Evolutionary conservation across 495 filamentous ascomycete species (phyloP).

Genomic region (Alectoria sarmentosa): DNA sequence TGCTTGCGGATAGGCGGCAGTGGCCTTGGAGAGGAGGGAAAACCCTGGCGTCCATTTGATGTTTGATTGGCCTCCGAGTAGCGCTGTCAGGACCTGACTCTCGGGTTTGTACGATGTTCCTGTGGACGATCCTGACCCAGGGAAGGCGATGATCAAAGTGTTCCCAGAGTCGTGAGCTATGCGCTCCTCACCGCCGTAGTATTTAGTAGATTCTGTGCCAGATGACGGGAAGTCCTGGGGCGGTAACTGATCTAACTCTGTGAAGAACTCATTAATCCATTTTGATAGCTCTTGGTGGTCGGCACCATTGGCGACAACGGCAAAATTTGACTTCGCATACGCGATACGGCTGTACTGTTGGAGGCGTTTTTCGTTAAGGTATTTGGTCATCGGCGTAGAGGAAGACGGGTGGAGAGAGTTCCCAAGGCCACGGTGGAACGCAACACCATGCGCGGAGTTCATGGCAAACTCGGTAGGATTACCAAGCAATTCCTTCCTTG

Average conservation of each 20-base stretch:
- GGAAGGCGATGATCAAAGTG: constrained; percentile 82
- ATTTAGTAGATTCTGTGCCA: constrained; percentile 56
- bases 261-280: constrained; percentile 92
- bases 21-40: constrained; percentile 75
- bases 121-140: constrained; percentile 70
- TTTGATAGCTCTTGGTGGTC: constrained; percentile 68
- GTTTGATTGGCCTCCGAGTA: constrained; percentile 81
- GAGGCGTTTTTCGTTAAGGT: constrained; percentile 65
- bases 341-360: constrained; percentile 64
- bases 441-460: constrained; percentile 77
- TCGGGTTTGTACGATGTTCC: constrained; percentile 73
- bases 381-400: constrained; percentile 62
- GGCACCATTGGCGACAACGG: constrained; percentile 82
- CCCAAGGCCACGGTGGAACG: constrained; percentile 93
- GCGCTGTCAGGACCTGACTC: constrained; percentile 75
- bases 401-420: constrained; percentile 61
- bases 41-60: constrained; percentile 97
- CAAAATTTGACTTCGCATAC: constrained; percentile 83
- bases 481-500: constrained; percentile 59
- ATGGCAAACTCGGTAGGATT: constrained; percentile 66
- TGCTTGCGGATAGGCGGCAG: constrained; percentile 56
- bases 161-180: constrained; percentile 67
- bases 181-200: constrained; percentile 91
- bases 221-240: constrained; percentile 38
- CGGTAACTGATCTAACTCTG: constrained; percentile 39